Conservation (phyloP, 2,329 filamentous ascomycete genomes). For the Epichloe sibirici region DNA sequence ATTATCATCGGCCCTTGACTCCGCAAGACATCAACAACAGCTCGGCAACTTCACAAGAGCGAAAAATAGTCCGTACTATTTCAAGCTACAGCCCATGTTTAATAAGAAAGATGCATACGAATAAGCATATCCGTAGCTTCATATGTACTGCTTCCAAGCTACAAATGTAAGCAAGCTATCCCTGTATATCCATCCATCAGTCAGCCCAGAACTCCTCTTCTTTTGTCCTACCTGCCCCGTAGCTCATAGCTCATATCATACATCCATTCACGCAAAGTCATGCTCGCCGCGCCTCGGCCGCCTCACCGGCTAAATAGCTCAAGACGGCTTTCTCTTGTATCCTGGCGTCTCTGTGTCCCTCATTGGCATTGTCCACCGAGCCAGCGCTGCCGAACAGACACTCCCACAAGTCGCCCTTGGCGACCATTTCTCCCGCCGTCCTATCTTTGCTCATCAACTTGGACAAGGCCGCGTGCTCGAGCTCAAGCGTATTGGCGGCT, state of each 20-base stretch:
- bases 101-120: no score
- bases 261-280: background rate
- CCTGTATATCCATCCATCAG: background rate
- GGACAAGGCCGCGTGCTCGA: constrained; percentile 60
- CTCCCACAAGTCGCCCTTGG: constrained; percentile 70
- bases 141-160: no score
- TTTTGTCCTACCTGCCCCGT: background rate
- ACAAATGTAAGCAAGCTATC: no score
- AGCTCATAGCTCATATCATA: background rate
- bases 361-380: constrained; percentile 14
- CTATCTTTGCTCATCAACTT: constrained; percentile 59
- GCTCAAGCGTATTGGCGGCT: constrained; percentile 70
- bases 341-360: constrained; percentile 13
- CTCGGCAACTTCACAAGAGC: no score
- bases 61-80: no score
- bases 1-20: no score
- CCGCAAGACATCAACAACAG: no score
- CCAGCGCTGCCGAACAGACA: constrained; percentile 64
- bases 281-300: constrained; percentile 16
- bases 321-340: constrained; percentile 23
- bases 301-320: constrained; percentile 33
- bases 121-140: no score
- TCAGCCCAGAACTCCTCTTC: background rate
- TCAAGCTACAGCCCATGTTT: no score
- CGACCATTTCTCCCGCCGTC: constrained; percentile 67